These are phyloP conservation scores for Yamadazyma kitorensis DNA, from an alignment of 805 yeast species.

Conservation along the genomic window DNA sequence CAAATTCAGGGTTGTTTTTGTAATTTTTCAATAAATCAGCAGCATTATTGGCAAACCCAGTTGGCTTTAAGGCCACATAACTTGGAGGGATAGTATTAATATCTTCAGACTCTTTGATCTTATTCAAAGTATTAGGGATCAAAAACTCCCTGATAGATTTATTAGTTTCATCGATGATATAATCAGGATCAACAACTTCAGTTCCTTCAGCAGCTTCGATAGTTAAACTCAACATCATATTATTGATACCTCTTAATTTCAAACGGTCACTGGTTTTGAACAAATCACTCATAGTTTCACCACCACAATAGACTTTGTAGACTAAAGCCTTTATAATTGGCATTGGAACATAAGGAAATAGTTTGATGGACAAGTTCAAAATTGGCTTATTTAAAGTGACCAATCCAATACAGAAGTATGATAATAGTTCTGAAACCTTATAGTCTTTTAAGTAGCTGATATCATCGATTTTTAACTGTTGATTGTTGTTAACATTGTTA, in stretches of 20 bases:
- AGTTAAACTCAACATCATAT: conserved; percentile 93
- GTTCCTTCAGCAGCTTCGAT: conserved; percentile 90
- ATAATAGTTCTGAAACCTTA: conserved; percentile 53
- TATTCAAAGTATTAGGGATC: conserved; percentile 65
- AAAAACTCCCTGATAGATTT: conserved; percentile 65
- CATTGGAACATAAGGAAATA: conserved; percentile 76
- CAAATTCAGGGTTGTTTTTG: conserved; percentile 46
- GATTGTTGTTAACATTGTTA: neutral
- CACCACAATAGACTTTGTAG: conserved; percentile 87
- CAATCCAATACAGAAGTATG: conserved; percentile 65
- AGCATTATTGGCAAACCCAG: conserved; percentile 80
- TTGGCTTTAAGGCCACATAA: conserved; percentile 89
- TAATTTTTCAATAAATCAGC: conserved; percentile 64
- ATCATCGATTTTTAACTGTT: conserved; percentile 2
- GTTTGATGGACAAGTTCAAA: conserved; percentile 56
- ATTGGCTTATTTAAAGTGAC: conserved; percentile 65
- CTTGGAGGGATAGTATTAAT: conserved; percentile 82
- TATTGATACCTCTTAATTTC: conserved; percentile 72
- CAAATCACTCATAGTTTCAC: conserved; percentile 72
- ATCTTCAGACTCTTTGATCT: conserved; percentile 44
- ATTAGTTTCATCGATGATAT: conserved; percentile 61
- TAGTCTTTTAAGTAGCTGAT: conserved; percentile 49
- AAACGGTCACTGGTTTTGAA: conserved; percentile 66
- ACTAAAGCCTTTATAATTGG: conserved; percentile 67
- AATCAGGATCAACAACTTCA: conserved; percentile 54